These are phyloP conservation scores for Clarkia xantiana DNA, from an alignment of 345 rosid genomes.

Conservation along the genomic window DNA sequence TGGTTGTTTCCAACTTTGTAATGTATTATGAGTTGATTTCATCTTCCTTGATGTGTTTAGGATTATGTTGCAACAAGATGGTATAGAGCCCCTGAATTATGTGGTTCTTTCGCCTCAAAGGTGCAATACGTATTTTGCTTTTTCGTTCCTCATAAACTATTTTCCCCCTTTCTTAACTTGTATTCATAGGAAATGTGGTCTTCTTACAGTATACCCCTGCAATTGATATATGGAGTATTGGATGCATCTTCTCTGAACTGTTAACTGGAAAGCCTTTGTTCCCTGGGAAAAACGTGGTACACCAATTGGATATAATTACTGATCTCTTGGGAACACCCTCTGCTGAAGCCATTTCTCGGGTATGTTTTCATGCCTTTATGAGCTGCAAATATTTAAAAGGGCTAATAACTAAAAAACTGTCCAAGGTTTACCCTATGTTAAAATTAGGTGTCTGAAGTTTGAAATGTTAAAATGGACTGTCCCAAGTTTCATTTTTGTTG, in stretches of 20 bases:
- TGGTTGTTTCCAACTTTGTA: not conserved
- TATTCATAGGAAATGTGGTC: not conserved
- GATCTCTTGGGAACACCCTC: constrained; percentile 91
- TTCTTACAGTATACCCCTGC: constrained; percentile 80
- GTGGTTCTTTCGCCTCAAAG: constrained; percentile 97
- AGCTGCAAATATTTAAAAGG: too few relatives aligned
- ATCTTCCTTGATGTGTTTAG: constrained; percentile 18
- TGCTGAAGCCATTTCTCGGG: constrained; percentile 87
- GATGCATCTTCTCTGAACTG: constrained; percentile 94
- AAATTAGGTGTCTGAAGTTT: too few relatives aligned
- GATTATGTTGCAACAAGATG: constrained; percentile 97
- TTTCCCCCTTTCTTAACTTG: constrained; percentile 6
- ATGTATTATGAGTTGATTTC: too few relatives aligned
- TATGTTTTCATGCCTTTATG: constrained; percentile 15
- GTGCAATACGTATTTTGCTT: constrained; percentile 13
- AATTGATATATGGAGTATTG: constrained; percentile 93
- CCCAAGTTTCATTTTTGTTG: too few relatives aligned
- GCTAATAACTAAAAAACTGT: too few relatives aligned
- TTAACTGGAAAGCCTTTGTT: constrained; percentile 89
- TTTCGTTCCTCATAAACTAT: not conserved
- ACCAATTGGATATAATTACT: constrained; percentile 90
- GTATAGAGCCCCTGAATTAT: constrained; percentile 93
- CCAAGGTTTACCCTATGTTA: too few relatives aligned
- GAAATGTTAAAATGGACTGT: too few relatives aligned
- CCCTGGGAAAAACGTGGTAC: constrained; percentile 95